Percentiles rank a stretch among this genome's conserved stretches.
phyloP scores from a whole-genome alignment of 2,329 filamentous ascomycete genomes.

The Clonostachys rhizophaga region DNA sequence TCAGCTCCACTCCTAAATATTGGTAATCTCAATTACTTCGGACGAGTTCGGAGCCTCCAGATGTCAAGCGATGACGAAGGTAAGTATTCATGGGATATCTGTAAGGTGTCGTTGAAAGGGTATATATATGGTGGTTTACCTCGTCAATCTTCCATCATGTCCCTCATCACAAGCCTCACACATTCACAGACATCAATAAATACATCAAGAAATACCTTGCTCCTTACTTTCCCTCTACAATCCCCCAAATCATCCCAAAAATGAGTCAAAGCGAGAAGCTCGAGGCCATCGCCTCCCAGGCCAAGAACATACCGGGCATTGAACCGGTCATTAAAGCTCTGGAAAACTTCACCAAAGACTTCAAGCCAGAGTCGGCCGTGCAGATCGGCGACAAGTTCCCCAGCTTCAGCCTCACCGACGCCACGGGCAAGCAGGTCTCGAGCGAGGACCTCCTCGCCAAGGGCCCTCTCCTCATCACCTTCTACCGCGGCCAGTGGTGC shows the following conservation, averaged over 20 bases:
- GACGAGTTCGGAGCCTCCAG: too few species aligned
- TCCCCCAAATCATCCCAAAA: neutral
- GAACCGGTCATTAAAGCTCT: conserved; percentile 1
- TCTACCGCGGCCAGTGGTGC: conserved; percentile 41
- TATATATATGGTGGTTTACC: too few species aligned
- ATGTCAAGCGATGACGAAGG: too few species aligned
- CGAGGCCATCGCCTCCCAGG: conserved; percentile 2
- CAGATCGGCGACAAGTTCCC: conserved; percentile 25
- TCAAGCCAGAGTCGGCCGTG: conserved; percentile 17
- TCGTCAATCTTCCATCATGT: too few species aligned
- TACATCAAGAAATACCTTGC: too few species aligned
- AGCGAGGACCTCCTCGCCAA: conserved; percentile 19
- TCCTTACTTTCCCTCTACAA: too few species aligned
- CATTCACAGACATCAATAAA: too few species aligned
- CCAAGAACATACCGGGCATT: conserved; percentile 3
- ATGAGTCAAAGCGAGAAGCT: conserved; percentile 9
- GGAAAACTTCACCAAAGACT: conserved; percentile 6
- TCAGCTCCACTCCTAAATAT: too few species aligned
- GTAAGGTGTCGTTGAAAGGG: too few species aligned
- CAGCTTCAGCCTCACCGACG: conserved; percentile 23
- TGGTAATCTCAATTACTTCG: too few species aligned
- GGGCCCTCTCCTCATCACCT: conserved; percentile 31
- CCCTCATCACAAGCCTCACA: too few species aligned
- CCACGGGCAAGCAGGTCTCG: conserved; percentile 21
- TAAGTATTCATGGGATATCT: too few species aligned